Percentiles rank a stretch among this genome's conserved stretches.
Conservation (phyloP, 1,139 yeast species). For the Groenewaldozyma sp. region DNA sequence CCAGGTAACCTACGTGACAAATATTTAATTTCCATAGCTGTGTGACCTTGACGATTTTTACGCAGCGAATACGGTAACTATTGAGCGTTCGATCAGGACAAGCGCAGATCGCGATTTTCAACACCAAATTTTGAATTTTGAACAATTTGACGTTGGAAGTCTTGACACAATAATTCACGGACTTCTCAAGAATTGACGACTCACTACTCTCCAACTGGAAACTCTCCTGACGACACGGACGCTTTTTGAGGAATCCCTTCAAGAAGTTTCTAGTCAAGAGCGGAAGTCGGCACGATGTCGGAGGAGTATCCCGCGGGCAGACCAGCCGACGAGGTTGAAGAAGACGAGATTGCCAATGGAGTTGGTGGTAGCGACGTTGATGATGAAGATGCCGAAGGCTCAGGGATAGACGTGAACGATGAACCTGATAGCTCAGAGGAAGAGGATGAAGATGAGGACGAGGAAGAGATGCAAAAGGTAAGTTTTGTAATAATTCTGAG, state of each 20-base stretch:
- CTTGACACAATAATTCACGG: too few species aligned
- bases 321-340: constrained; percentile 10
- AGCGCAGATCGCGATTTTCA: too few species aligned
- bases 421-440: constrained; percentile 32
- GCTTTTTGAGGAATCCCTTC: too few species aligned
- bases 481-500: constrained; percentile 7
- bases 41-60: neutral
- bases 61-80: too few species aligned
- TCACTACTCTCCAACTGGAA: too few species aligned
- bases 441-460: constrained; percentile 37
- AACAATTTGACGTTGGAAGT: too few species aligned
- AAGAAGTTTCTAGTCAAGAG: neutral
- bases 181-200: too few species aligned
- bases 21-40: neutral
- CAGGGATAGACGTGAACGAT: constrained; percentile 13
- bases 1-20: too few species aligned
- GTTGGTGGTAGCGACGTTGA: too few species aligned
- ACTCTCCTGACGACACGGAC: too few species aligned
- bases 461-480: constrained; percentile 34
- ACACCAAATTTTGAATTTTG: too few species aligned
- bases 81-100: too few species aligned
- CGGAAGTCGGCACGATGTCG: constrained; percentile 2
- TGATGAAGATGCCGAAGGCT: constrained; percentile 16
- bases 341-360: constrained; percentile 17
- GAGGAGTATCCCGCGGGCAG: constrained; percentile 3